Percentiles rank a stretch among this genome's conserved stretches.
Conservation (phyloP, 139 green algal species). For the Haematococcus sp. region DNA sequence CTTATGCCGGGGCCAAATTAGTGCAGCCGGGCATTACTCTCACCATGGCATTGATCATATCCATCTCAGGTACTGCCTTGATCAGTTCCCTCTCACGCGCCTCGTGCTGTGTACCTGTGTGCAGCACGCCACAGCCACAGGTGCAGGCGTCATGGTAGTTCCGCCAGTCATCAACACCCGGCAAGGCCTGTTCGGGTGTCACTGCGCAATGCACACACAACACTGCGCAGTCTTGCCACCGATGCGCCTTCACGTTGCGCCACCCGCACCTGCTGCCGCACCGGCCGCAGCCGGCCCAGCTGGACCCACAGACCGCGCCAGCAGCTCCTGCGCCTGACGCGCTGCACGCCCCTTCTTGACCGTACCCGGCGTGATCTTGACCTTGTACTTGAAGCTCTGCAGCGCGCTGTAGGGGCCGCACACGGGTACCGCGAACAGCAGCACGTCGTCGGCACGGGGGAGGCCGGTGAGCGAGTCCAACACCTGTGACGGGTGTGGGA, state of each 20-base stretch:
- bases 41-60: slow-evolving; percentile 81
- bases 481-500: slow-evolving; percentile 24
- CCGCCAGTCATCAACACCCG: too few relatives aligned
- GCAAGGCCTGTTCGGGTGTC: too few relatives aligned
- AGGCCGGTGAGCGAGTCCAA: slow-evolving; percentile 74
- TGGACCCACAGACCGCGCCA: slow-evolving; percentile 33
- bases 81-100: slow-evolving; percentile 62
- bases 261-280: too few relatives aligned
- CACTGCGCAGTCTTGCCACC: too few relatives aligned
- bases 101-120: neutral
- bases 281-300: too few relatives aligned
- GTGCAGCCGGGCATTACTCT: too few relatives aligned
- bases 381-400: slow-evolving; percentile 81
- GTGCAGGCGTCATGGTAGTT: too few relatives aligned
- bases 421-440: slow-evolving; percentile 88
- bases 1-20: too few relatives aligned
- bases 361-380: slow-evolving; percentile 68
- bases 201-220: slow-evolving; percentile 5
- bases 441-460: slow-evolving; percentile 73
- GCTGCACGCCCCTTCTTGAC: slow-evolving; percentile 92
- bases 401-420: slow-evolving; percentile 81
- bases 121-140: too few relatives aligned
- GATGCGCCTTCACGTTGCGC: too few relatives aligned
- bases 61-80: slow-evolving; percentile 71
- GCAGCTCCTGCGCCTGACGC: slow-evolving; percentile 72